Evolutionary conservation across 2,329 filamentous ascomycete genomes (phyloP).

Genomic region (Colletotrichum liriopes): DNA sequence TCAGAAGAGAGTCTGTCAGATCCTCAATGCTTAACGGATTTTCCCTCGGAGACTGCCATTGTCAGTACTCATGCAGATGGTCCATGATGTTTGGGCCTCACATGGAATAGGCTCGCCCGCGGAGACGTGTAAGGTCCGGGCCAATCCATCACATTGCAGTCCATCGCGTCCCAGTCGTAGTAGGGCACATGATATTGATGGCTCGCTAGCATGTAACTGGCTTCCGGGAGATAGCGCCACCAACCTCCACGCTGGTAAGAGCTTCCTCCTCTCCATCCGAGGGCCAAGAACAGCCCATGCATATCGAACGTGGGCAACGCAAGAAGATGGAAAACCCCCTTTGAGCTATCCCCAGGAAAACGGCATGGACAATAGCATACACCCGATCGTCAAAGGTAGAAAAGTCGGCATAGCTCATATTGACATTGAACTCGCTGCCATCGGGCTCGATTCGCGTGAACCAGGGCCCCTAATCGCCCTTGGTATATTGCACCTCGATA

Average conservation of each 20-base stretch:
- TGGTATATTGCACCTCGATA: neutral
- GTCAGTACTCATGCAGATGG: no score
- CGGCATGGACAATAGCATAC: neutral
- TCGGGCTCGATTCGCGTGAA: neutral
- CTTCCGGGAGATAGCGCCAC: no score
- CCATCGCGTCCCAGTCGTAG: no score
- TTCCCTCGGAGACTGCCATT: no score
- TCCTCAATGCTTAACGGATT: neutral
- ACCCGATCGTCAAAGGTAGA: neutral
- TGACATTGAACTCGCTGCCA: neutral
- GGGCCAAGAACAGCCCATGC: slow-evolving; percentile 3
- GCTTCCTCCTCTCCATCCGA: neutral
- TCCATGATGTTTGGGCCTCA: no score
- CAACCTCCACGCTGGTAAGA: no score
- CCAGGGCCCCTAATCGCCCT: neutral
- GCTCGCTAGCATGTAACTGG: no score
- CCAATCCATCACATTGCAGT: no score
- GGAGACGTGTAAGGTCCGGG: no score
- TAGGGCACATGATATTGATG: no score
- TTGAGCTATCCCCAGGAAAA: neutral
- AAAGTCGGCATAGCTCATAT: neutral
- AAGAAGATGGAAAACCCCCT: neutral
- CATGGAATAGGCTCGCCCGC: no score
- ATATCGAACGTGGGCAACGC: neutral
- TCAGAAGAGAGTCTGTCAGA: neutral